A percentile compares a stretch with the other conserved stretches of the same genome.
These are phyloP conservation scores for Xylogone sp. DNA, from an alignment of 2,329 filamentous ascomycete genomes.

Conservation along the genomic window DNA sequence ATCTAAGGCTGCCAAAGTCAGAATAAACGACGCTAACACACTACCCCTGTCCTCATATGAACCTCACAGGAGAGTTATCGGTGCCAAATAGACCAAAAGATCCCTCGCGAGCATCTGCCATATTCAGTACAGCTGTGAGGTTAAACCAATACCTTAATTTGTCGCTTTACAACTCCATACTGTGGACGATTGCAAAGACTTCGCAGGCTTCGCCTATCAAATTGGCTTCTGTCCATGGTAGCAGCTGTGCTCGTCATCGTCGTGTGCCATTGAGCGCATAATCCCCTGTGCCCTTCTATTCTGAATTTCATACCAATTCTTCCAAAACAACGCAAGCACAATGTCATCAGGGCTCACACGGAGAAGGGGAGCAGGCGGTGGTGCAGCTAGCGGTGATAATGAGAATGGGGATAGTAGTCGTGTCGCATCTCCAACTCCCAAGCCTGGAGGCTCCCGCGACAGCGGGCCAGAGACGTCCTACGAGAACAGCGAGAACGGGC, in stretches of 20 bases:
- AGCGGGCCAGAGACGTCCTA: constrained; percentile 76
- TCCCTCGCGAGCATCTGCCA: background rate
- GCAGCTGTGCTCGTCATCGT: constrained; percentile 10
- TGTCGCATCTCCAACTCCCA: constrained; percentile 61
- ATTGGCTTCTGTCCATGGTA: constrained; percentile 1
- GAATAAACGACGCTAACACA: background rate
- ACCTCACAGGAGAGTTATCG: background rate
- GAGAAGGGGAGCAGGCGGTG: constrained; percentile 61
- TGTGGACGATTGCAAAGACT: background rate
- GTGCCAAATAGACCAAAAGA: background rate
- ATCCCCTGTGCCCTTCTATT: constrained; percentile 19
- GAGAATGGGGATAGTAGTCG: constrained; percentile 62
- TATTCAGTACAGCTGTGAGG: background rate
- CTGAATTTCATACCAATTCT: constrained; percentile 12
- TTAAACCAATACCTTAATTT: background rate
- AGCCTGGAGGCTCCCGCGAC: constrained; percentile 55
- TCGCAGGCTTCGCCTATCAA: background rate
- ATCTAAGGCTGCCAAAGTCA: too few relatives aligned
- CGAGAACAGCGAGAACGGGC: constrained; percentile 88
- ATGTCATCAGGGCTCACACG: constrained; percentile 56
- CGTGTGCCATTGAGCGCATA: constrained; percentile 16
- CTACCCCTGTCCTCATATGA: background rate
- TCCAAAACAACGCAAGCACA: constrained; percentile 11
- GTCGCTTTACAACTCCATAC: background rate
- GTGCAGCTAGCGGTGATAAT: constrained; percentile 40